Base-by-base conservation (phyloP, 495 filamentous ascomycete genomes). In the Sporormia fimetaria region DNA sequence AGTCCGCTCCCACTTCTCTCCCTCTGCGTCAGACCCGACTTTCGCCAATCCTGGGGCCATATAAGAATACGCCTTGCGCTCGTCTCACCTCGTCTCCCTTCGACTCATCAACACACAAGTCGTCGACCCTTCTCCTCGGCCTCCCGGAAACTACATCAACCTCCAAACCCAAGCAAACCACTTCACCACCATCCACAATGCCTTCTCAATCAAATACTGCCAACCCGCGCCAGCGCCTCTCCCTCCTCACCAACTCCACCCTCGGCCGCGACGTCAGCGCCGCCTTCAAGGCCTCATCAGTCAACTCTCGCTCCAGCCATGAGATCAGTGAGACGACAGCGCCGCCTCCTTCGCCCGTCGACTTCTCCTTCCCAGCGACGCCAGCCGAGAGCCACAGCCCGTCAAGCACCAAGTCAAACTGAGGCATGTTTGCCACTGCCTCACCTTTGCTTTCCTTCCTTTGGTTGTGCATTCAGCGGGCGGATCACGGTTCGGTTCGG, bases 151-250 rank as follows among this genome's bases (percentile, higher is more conserved):
- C 22, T 29, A 14, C 37, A 6, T 15, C 40, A 42, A 10, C 29
- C 18, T 14, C 21, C 10, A 21, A 25, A 21, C n/a, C 18, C 6
- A 9, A 4, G 7, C 37, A 20, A 8, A 16, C 5, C n/a, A 15
- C 17, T 18, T 7, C 15, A 44, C 12, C 25, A 9, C 37, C 7
- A 44, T 25, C 35, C 27, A 51, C 36, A 32, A 49, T 50, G 44
- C 40, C 44, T 37, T 4, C 33, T 37, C 29, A 40, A 11, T 12
- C 30, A 24, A 23, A 40, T 21, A 4, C 51, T 18, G 16, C 40
- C 38, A 49, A 54, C 43, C 54, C 54, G 15, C 54, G 54, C 38
- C 50, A 54, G 34, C 54, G 54, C 42, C 54, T 57, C 46, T 54
- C 51, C 23, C 28, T 57, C 50, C 40, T 51, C 41, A 54, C 50